Conservation (phyloP, 345 rosid species). For the Cardamine chenopodiifolia region DNA sequence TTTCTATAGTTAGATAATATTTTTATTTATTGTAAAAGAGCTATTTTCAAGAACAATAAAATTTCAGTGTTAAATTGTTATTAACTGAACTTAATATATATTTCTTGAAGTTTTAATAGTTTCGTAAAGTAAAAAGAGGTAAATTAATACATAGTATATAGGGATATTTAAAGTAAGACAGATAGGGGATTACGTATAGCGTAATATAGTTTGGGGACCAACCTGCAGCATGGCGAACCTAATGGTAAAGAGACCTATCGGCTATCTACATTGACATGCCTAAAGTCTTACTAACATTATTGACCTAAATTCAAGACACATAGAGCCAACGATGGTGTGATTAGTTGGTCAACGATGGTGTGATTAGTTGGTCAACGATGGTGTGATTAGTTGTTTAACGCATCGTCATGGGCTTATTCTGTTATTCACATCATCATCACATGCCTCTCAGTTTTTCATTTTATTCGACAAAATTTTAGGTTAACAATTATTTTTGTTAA, state of each 20-base stretch:
- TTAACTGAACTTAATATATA: neutral
- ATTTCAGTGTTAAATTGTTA: neutral
- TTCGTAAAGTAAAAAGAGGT: neutral
- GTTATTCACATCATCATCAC: constrained; percentile 4
- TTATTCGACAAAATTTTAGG: neutral
- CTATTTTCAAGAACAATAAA: too few relatives aligned
- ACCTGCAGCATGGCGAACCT: constrained; percentile 30
- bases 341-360: constrained; percentile 15
- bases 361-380: too few relatives aligned
- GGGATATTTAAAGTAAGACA: constrained; percentile 5
- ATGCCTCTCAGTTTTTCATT: constrained; percentile 3
- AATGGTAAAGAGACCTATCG: constrained; percentile 30
- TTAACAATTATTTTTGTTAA: neutral
- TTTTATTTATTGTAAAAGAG: too few relatives aligned
- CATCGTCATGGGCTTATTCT: constrained; percentile 31
- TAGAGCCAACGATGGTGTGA: neutral
- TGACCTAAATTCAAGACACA: constrained; percentile 30
- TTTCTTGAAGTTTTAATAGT: neutral
- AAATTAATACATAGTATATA: neutral
- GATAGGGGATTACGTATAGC: constrained; percentile 15
- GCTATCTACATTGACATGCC: constrained; percentile 36
- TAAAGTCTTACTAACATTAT: constrained; percentile 38
- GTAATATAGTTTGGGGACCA: constrained; percentile 39
- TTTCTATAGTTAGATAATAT: neutral
- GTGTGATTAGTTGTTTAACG: constrained; percentile 30